A percentile compares a stretch with the other conserved stretches of the same genome.
Conservation (phyloP, 2,329 filamentous ascomycete species). For the Beauveria pseudobassiana region DNA sequence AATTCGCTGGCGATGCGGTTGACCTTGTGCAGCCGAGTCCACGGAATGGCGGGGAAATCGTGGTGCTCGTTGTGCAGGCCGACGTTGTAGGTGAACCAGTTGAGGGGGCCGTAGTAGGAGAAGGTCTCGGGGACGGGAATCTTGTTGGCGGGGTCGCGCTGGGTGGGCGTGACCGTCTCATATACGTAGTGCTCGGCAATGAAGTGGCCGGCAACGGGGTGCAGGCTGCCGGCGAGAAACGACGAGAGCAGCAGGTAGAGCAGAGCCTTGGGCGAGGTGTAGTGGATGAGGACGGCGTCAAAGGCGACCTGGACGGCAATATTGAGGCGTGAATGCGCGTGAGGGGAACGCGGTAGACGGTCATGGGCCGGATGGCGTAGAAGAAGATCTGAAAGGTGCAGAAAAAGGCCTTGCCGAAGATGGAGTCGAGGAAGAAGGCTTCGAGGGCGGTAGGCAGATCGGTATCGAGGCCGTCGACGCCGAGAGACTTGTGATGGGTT, state of each 20-base stretch:
- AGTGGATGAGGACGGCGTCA: constrained; percentile 60
- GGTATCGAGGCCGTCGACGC: constrained; percentile 91
- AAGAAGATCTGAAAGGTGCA: constrained; percentile 99
- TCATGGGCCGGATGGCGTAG: constrained; percentile 93
- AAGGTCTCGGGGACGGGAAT: constrained; percentile 84
- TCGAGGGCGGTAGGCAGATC: constrained; percentile 90
- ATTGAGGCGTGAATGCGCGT: constrained; percentile 82
- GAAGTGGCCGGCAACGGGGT: constrained; percentile 94
- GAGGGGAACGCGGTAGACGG: constrained; percentile 82
- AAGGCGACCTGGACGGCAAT: constrained; percentile 69
- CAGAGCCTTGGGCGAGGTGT: constrained; percentile 56
- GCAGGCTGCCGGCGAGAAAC: constrained; percentile 87
- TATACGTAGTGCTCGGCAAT: constrained; percentile 96
- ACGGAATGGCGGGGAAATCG: constrained; percentile 94
- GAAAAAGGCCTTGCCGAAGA: constrained; percentile 97
- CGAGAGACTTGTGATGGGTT: constrained; percentile 97
- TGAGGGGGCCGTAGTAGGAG: constrained; percentile 91
- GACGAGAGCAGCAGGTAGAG: constrained; percentile 82
- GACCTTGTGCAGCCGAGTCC: constrained; percentile 75
- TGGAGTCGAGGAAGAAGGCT: constrained; percentile 86
- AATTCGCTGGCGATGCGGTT: constrained; percentile 82
- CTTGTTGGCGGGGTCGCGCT: constrained; percentile 49
- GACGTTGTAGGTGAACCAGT: constrained; percentile 92
- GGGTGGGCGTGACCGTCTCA: constrained; percentile 49
- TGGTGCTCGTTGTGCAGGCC: constrained; percentile 98